Base-by-base conservation (phyloP, 345 rosid genomes). In the Sonneratia alba region DNA sequence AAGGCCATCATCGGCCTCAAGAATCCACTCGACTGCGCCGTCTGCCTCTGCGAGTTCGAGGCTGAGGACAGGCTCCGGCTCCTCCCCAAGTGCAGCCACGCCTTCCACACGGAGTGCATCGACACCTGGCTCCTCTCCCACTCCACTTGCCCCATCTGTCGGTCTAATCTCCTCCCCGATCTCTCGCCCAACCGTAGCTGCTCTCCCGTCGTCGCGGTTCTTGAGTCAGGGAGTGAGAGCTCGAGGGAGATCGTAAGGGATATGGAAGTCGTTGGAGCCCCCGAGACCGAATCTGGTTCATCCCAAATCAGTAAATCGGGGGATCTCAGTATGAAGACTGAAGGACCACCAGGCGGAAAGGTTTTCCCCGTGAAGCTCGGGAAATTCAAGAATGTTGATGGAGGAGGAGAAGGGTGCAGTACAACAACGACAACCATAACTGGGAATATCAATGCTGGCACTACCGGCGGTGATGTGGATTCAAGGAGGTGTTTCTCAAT, bases 41-140 rank as follows among this genome's bases (percentile, higher is more conserved):
- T 95, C n/a, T 95, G 99, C 79, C 84, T 95, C 74, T 90, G 92
- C 75, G 99, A 92, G 76, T 92, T 92, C 81, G 98, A 88, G 84
- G 77, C 84, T 24, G 97, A 89, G 47, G 99, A 95, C 70, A 87
- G 88, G 85, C 98, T 95, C 66, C 87, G 99, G 78, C 82, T 95
- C 83, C 81, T 95, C 49, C 99, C 99, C 10, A 95, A 92, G 83
- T 95, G 99, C 37, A 92, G 98, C 79, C 99, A 95, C 80, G 99
- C 99, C 56, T 95, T 95, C 79, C 99, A 95, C 79, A 82, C 86
- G 97, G 99, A 92, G 57, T 95, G 99, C 73, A 95, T 95, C 59
- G 99, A 95, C 57, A 92, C 98, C 22, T 95, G 99, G 99, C 91
- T 95, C 63, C 80, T 95, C 83, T 95, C 98, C 76, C 99, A 95